Percentiles rank a stretch among this genome's conserved stretches.
Evolutionary conservation across 257 asterid genomes (phyloP).

Genomic region (Vinca minor): DNA sequence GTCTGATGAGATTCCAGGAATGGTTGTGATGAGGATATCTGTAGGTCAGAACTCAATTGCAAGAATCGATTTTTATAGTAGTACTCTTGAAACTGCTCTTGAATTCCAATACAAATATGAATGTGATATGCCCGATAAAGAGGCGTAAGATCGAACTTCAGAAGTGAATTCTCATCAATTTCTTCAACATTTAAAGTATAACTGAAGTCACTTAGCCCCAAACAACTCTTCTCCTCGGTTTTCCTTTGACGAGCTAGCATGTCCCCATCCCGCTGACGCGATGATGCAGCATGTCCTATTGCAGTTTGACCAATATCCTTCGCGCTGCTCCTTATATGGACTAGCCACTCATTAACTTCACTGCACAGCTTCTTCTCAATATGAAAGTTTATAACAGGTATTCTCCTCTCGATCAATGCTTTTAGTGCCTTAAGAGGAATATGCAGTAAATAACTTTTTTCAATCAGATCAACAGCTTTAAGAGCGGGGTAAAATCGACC

Average conservation of each 20-base stretch:
- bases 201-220: constrained; percentile 74
- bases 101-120: too few relatives aligned
- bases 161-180: too few relatives aligned
- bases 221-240: constrained; percentile 70
- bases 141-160: too few relatives aligned
- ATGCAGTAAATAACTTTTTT: constrained; percentile 48
- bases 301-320: constrained; percentile 87
- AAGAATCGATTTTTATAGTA: too few relatives aligned
- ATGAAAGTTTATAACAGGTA: constrained; percentile 59
- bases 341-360: too few relatives aligned
- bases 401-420: constrained; percentile 45
- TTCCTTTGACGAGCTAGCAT: too few relatives aligned
- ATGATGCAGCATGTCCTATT: constrained; percentile 63
- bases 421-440: constrained; percentile 61
- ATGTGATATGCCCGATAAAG: too few relatives aligned
- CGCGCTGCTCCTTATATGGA: constrained; percentile 73
- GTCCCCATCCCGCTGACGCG: constrained; percentile 93
- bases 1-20: constrained; percentile 67
- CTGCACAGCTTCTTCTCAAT: constrained; percentile 66
- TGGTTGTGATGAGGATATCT: constrained; percentile 54
- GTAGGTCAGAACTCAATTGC: too few relatives aligned
- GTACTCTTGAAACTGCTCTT: too few relatives aligned
- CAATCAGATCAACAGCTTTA: constrained; percentile 66
- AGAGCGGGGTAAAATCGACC: too few relatives aligned
- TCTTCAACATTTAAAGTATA: too few relatives aligned